A percentile compares a stretch with the other conserved stretches of the same genome.
These are phyloP conservation scores for Gracilaria caudata DNA, from an alignment of 23 red algal genomes.

Conservation along the genomic window DNA sequence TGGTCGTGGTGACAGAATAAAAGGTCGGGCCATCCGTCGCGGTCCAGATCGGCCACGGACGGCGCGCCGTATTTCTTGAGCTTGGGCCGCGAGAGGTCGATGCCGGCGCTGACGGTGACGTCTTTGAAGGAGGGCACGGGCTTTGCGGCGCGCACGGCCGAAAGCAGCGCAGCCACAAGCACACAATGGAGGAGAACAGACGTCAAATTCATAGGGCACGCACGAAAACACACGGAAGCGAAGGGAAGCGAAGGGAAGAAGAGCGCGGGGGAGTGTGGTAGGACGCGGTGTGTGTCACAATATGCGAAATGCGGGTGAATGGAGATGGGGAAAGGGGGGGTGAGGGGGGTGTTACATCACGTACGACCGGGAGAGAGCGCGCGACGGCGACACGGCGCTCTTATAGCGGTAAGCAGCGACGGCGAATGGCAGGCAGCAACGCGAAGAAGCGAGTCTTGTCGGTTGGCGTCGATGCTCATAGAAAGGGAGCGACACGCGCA, in stretches of 20 bases:
- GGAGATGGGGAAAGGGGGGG: too few relatives aligned
- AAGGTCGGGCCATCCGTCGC: slow-evolving; percentile 69
- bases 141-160: neutral
- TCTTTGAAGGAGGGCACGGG: neutral
- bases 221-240: neutral
- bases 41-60: slow-evolving; percentile 59
- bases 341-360: too few relatives aligned
- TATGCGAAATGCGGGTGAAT: too few relatives aligned
- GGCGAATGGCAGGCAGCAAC: too few relatives aligned
- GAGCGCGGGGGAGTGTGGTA: neutral
- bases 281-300: neutral
- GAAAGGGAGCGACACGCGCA: too few relatives aligned
- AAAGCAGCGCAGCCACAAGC: neutral
- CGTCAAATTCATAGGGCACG: neutral
- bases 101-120: neutral
- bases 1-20: slow-evolving; percentile 62
- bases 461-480: too few relatives aligned
- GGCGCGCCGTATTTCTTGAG: slow-evolving; percentile 67
- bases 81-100: neutral
- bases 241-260: neutral
- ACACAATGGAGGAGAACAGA: neutral
- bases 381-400: too few relatives aligned
- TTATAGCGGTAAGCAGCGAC: too few relatives aligned
- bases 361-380: too few relatives aligned
- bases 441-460: too few relatives aligned